phyloP scores from a whole-genome alignment of 2,329 filamentous ascomycete genomes.

The Phialophora verrucosa region DNA sequence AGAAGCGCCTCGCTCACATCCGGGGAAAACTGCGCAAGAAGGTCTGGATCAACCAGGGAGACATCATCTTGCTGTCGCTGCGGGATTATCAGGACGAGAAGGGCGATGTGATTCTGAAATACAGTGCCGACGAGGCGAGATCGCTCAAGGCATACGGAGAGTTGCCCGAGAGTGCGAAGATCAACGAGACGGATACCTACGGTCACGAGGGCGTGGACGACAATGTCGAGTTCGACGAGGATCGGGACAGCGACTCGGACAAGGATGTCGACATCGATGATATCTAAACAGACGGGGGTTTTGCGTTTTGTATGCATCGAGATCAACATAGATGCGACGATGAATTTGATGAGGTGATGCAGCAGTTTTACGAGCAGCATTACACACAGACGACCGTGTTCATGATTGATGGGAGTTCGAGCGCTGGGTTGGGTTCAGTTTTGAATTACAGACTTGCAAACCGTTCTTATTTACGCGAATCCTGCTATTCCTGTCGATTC shows the following conservation, averaged over 20 bases:
- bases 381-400: background rate
- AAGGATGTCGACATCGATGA: constrained; percentile 88
- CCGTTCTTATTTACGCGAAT: background rate
- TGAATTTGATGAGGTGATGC: constrained; percentile 14
- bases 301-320: constrained; percentile 19
- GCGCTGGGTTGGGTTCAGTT: constrained; percentile 4
- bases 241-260: constrained; percentile 67
- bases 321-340: background rate
- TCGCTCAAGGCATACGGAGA: constrained; percentile 97
- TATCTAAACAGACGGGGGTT: constrained; percentile 65
- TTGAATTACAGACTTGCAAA: background rate
- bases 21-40: constrained; percentile 99
- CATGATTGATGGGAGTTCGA: constrained; percentile 27
- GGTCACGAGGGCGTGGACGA: constrained; percentile 91
- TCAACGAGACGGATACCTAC: constrained; percentile 98
- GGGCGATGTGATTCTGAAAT: constrained; percentile 92
- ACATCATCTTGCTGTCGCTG: constrained; percentile 86
- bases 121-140: constrained; percentile 93
- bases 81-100: constrained; percentile 95
- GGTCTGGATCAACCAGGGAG: constrained; percentile 99
- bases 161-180: constrained; percentile 96
- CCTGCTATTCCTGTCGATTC: background rate
- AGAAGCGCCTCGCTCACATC: constrained; percentile 81
- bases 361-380: constrained; percentile 2
- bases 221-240: constrained; percentile 99